These are phyloP conservation scores for Pichia sp. DNA, from an alignment of 1,139 yeast genomes.

Conservation along the genomic window DNA sequence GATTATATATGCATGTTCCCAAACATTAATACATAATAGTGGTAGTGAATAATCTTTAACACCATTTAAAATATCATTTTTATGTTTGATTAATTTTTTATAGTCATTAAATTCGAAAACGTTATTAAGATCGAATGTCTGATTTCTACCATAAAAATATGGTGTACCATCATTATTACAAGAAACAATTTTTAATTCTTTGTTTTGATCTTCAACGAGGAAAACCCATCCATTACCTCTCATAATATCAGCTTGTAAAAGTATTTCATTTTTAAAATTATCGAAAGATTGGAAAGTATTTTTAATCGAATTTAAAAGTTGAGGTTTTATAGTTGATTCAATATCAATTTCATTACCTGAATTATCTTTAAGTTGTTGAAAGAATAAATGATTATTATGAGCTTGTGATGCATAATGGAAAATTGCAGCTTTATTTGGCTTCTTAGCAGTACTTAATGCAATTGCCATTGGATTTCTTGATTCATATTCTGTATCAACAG, in stretches of 20 bases:
- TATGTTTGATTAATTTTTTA: constrained; percentile 40
- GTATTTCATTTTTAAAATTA: constrained; percentile 45
- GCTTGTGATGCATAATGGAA: constrained; percentile 89
- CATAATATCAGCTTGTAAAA: constrained; percentile 47
- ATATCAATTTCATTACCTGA: constrained; percentile 25
- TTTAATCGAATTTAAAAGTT: constrained; percentile 26
- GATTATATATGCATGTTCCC: constrained; percentile 79
- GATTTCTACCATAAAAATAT: constrained; percentile 68
- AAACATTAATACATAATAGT: constrained; percentile 67
- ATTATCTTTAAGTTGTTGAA: constrained; percentile 50
- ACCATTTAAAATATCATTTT: constrained; percentile 37
- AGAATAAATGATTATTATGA: constrained; percentile 85
- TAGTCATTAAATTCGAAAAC: constrained; percentile 52
- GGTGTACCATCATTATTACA: constrained; percentile 91
- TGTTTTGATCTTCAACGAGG: constrained; percentile 66
- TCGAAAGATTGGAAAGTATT: constrained; percentile 40
- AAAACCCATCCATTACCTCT: constrained; percentile 86
- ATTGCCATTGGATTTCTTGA: constrained; percentile 73
- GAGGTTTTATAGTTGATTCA: constrained; percentile 30
- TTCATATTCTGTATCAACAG: constrained; percentile 76
- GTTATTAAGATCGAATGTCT: constrained; percentile 68
- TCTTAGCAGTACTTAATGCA: constrained; percentile 63
- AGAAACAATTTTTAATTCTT: constrained; percentile 54
- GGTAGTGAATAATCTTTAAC: constrained; percentile 70
- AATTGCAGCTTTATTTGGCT: constrained; percentile 58